phyloP scores from a whole-genome alignment of 2,329 filamentous ascomycete genomes.

The Ascochyta koolunga region DNA sequence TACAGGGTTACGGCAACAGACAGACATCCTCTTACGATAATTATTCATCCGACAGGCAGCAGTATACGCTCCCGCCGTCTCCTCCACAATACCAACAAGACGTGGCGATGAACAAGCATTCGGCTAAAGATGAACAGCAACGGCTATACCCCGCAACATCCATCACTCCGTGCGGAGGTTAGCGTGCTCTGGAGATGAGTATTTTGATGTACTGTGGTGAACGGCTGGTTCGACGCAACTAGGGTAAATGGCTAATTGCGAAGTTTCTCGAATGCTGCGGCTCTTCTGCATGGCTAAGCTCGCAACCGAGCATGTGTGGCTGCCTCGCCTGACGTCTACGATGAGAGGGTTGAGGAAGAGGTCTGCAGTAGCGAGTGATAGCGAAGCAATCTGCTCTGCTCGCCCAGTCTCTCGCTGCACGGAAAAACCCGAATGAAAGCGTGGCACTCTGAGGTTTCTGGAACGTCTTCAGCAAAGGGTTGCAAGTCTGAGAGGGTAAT shows the following conservation, averaged over 20 bases:
- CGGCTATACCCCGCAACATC: slow-evolving; percentile 10
- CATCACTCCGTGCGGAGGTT: slow-evolving; percentile 11
- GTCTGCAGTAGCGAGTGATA: background rate
- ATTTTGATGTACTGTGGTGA: background rate
- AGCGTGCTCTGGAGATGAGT: background rate
- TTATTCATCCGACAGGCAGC: background rate
- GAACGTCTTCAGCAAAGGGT: too few relatives aligned
- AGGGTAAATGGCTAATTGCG: slow-evolving; percentile 17
- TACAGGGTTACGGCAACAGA: background rate
- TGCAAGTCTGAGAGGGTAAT: too few relatives aligned
- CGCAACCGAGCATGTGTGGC: background rate
- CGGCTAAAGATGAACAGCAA: background rate
- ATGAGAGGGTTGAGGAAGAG: background rate
- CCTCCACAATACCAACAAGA: background rate
- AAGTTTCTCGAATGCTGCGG: slow-evolving; percentile 3
- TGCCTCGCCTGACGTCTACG: slow-evolving; percentile 6
- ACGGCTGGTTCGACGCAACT: background rate
- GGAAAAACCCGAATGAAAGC: too few relatives aligned
- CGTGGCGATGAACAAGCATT: slow-evolving; percentile 2
- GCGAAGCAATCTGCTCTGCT: background rate
- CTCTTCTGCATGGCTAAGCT: slow-evolving; percentile 13
- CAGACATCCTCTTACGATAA: background rate
- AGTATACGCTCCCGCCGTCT: too few relatives aligned
- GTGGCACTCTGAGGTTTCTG: too few relatives aligned
- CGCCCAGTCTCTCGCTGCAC: too few relatives aligned